Base-by-base conservation (phyloP, 371 early-diverging fungal genomes). In the Apophysomyces ossiformis region DNA sequence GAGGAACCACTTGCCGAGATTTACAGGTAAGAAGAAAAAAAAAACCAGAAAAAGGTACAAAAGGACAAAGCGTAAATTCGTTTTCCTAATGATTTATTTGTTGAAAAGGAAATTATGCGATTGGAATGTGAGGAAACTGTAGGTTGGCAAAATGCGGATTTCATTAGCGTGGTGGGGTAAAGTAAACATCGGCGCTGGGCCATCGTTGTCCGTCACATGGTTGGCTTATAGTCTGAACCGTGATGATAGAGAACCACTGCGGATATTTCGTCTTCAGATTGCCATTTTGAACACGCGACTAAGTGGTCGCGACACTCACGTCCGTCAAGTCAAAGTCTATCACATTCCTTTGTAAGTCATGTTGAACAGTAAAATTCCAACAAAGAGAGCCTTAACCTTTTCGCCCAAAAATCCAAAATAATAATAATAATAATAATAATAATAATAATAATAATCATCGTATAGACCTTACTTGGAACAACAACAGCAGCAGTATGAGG, bases 281-380 rank as follows among this genome's bases (percentile, higher is more conserved):
- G 88, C 90, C 5, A 77, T 99, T n/a, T 73, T 92, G 1, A 74
- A 79, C 15, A 97, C 98, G 68, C 93, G 95, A 66, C 90, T 92
- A 62, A 93, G 94, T 65, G 99, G 99, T 46, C 88, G 92, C 63
- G 98, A 99, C 72, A 93, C 95, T 0, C 95, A 96, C 64, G 80
- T 99, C 21, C 87, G 97, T 39, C 89, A 89, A 63, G 63, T 94
- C 32, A 93, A 90, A 66, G 74, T 95, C 0, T 87, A 83, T 57
- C 82, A 87, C 0, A 81, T 90, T 4, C 78, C 78, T 26, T 69
- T 78, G 78, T 89, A 84, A 70, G 50, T 50, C 21, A 9, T 50
- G n/a, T 26, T 50, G 26, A 26, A 26, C 2, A 26, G 26, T 26
- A 26, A 26, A 26, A 26, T 26, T 26, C 1, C 26, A 26, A n/a